These are phyloP conservation scores for Teunomyces stri DNA, from an alignment of 805 yeast species.

Conservation along the genomic window DNA sequence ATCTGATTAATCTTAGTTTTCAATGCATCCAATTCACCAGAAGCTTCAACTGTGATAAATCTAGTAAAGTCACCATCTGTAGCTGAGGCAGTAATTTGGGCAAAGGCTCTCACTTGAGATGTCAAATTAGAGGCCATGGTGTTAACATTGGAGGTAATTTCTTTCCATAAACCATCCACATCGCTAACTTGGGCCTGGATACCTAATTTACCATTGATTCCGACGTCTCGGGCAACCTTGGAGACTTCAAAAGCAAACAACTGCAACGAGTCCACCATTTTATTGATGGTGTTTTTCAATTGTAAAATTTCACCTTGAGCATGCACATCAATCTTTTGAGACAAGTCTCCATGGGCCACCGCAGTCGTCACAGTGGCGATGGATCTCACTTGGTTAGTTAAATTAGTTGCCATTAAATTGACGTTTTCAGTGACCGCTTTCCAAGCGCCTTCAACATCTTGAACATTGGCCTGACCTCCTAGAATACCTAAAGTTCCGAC, in stretches of 20 bases:
- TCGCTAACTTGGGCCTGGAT: conserved; percentile 89
- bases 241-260: conserved; percentile 87
- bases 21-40: conserved; percentile 83
- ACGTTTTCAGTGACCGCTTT: conserved; percentile 49
- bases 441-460: conserved; percentile 52
- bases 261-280: conserved; percentile 89
- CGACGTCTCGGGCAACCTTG: conserved; percentile 88
- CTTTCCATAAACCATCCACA: conserved; percentile 91
- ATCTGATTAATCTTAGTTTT: conserved; percentile 54
- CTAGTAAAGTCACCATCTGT: conserved; percentile 92
- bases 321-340: conserved; percentile 82
- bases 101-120: conserved; percentile 89
- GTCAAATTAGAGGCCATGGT: conserved; percentile 94
- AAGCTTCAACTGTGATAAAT: conserved; percentile 86
- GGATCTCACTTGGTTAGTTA: conserved; percentile 76
- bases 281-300: conserved; percentile 80
- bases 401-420: conserved; percentile 47
- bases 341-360: conserved; percentile 85
- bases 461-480: conserved; percentile 53
- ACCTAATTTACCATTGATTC: conserved; percentile 89
- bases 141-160: conserved; percentile 85
- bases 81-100: conserved; percentile 91
- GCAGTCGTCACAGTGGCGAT: conserved; percentile 91
- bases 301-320: conserved; percentile 91
- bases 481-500: conserved; percentile 48